phyloP scores from a whole-genome alignment of 2,329 filamentous ascomycete genomes.

The Venturiaceae sp. region DNA sequence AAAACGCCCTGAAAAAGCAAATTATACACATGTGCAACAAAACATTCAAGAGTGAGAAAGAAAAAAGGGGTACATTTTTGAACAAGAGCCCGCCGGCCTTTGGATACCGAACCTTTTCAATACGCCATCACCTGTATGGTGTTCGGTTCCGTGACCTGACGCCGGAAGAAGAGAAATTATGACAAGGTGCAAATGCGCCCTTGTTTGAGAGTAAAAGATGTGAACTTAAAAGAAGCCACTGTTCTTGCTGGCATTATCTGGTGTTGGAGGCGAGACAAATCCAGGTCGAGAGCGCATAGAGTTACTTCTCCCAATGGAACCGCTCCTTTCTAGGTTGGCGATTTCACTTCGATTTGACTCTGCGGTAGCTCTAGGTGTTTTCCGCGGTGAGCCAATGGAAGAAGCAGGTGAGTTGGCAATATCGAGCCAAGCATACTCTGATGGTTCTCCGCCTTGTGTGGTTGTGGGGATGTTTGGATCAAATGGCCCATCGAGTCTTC shows the following conservation, averaged over 20 bases:
- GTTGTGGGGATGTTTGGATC: no score
- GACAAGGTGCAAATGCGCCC: neutral
- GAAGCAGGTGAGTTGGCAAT: neutral
- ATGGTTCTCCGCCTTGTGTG: no score
- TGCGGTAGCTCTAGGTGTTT: neutral
- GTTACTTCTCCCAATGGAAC: neutral
- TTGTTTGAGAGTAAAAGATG: neutral
- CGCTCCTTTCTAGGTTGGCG: neutral
- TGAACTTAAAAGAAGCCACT: neutral
- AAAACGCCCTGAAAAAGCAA: no score
- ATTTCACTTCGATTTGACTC: neutral
- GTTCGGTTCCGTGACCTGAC: no score
- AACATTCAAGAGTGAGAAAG: no score
- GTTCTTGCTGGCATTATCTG: neutral
- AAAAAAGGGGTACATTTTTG: no score
- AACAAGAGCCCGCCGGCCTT: no score
- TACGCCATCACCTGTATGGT: neutral
- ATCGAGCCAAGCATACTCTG: slow-evolving; percentile 1
- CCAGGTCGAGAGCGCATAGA: neutral
- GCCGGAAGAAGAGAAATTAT: no score
- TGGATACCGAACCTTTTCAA: neutral
- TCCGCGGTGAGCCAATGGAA: neutral
- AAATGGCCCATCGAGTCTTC: no score
- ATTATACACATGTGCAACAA: no score
- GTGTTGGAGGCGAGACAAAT: neutral